These are phyloP conservation scores for Backusella westeae DNA, from an alignment of 192 early-diverging fungal species.

Conservation along the genomic window DNA sequence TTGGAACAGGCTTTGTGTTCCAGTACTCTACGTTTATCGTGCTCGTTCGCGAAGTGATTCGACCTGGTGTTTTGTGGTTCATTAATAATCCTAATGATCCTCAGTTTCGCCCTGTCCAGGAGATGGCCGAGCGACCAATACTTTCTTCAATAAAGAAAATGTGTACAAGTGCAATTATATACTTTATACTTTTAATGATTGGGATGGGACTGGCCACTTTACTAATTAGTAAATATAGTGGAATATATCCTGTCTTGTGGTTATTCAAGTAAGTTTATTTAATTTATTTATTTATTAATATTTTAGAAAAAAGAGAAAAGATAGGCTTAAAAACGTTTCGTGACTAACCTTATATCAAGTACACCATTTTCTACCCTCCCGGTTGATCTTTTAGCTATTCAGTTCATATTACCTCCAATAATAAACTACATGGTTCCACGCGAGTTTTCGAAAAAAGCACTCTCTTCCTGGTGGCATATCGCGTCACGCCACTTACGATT, in stretches of 20 bases:
- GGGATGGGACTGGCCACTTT: conserved; percentile 62
- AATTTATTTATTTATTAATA: not conserved
- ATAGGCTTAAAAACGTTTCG: not conserved
- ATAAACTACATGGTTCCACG: conserved; percentile 61
- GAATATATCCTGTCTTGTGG: conserved; percentile 56
- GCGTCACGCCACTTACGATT: conserved; percentile 65
- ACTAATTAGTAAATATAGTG: conserved; percentile 35
- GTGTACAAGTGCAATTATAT: conserved; percentile 76
- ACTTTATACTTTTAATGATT: conserved; percentile 69
- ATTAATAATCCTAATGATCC: conserved; percentile 95
- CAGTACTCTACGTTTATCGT: conserved; percentile 84
- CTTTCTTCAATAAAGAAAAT: conserved; percentile 80
- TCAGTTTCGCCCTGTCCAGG: conserved; percentile 87
- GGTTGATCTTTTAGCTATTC: conserved; percentile 69
- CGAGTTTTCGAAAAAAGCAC: conserved; percentile 38
- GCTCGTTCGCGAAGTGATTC: conserved; percentile 74
- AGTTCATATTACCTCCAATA: conserved; percentile 69
- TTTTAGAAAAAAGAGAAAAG: not conserved
- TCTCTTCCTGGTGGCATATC: conserved; percentile 65
- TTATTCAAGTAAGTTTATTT: conserved; percentile 55
- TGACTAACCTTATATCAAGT: conserved; percentile 1
- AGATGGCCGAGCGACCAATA: conserved; percentile 81
- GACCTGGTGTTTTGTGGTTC: conserved; percentile 97
- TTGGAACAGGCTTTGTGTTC: conserved; percentile 93
- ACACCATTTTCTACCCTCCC: conserved; percentile 52